Conservation (phyloP, 768 basidiomycete species). For the Tricholoma matsutake region DNA sequence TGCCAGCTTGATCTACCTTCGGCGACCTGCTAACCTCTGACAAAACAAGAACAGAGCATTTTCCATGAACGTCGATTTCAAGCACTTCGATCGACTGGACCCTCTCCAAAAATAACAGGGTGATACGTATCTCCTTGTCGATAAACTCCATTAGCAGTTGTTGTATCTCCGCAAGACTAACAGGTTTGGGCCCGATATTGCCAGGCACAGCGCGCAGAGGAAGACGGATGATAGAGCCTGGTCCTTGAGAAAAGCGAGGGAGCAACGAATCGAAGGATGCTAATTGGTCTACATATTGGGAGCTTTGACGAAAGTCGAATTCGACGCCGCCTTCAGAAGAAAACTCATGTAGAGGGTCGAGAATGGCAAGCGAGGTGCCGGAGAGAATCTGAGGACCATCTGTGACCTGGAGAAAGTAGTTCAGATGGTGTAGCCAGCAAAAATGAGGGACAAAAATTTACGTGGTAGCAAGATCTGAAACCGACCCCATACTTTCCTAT, state of each 20-base stretch:
- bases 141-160: constrained; percentile 41
- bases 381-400: constrained; percentile 51
- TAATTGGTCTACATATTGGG: constrained; percentile 31
- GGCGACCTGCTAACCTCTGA: constrained; percentile 13
- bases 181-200: constrained; percentile 31
- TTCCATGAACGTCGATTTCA: constrained; percentile 31
- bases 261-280: constrained; percentile 24
- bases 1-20: not conserved
- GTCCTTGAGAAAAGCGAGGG: constrained; percentile 14
- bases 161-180: constrained; percentile 30
- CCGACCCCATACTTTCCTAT: constrained; percentile 54
- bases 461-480: constrained; percentile 50
- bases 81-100: constrained; percentile 38
- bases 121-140: constrained; percentile 34
- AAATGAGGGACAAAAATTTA: constrained; percentile 17
- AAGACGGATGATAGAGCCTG: constrained; percentile 44
- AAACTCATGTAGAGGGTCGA: constrained; percentile 39
- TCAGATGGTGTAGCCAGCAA: not conserved
- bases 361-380: constrained; percentile 33
- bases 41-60: constrained; percentile 10
- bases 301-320: constrained; percentile 20
- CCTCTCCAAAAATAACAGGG: constrained; percentile 41
- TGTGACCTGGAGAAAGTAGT: constrained; percentile 35
- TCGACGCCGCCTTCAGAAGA: constrained; percentile 28
- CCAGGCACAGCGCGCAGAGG: constrained; percentile 37